Evolutionary conservation across 768 basidiomycete species (phyloP).

Genomic region (Mycena albidolilacea): DNA sequence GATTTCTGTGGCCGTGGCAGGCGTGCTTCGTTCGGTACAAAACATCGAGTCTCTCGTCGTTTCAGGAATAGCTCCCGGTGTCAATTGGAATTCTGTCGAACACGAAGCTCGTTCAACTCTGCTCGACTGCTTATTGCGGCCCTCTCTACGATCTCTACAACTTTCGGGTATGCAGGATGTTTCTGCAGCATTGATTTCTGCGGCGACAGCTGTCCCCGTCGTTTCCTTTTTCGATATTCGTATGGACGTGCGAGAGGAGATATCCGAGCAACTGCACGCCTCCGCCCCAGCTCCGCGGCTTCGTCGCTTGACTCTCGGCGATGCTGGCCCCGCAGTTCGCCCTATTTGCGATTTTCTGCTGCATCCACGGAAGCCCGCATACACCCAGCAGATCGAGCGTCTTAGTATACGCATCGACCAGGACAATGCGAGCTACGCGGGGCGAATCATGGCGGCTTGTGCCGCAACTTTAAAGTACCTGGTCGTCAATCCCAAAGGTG

Average conservation of each 20-base stretch:
- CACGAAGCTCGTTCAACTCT: background rate
- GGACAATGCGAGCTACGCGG: conserved; percentile 1
- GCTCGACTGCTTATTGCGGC: conserved; percentile 3
- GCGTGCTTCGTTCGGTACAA: background rate
- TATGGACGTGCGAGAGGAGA: background rate
- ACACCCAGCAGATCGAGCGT: conserved; percentile 6
- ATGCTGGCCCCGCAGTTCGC: background rate
- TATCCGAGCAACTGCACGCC: background rate
- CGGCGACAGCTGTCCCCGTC: conserved; percentile 8
- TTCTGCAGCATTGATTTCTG: conserved; percentile 7
- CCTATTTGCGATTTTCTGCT: conserved; percentile 9
- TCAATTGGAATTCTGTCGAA: background rate
- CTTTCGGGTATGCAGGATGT: background rate
- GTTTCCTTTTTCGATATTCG: conserved; percentile 3
- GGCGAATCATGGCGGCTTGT: conserved; percentile 16
- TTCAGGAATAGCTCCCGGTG: background rate
- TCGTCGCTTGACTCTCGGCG: background rate
- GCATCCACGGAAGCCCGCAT: background rate
- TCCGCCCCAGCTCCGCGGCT: background rate
- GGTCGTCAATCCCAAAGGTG: conserved; percentile 16
- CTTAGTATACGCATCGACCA: conserved; percentile 6
- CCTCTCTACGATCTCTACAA: background rate
- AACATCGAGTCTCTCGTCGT: conserved; percentile 14
- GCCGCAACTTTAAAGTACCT: conserved; percentile 11
- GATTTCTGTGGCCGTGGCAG: background rate